Base-by-base conservation (phyloP, 2,329 filamentous ascomycete genomes). In the Sporothrix sp. region DNA sequence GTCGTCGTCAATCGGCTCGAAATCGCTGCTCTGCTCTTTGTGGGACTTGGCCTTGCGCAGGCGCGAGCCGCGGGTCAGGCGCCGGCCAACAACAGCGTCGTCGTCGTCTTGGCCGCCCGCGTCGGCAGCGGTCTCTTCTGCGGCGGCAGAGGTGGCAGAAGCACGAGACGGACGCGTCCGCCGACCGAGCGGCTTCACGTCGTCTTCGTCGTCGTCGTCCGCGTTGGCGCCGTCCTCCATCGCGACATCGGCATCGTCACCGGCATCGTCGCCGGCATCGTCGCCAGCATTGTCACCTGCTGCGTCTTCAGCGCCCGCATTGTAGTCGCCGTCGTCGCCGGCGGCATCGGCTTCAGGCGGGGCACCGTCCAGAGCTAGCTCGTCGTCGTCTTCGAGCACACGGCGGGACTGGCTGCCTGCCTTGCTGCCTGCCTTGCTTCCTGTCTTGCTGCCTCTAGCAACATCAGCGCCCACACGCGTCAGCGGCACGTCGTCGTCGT, bases 11-110 rank as follows among this genome's bases (percentile, higher is more conserved):
- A 56, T 45, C 3, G 78, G 78, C 50, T 81, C 78, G 58, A 81
- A 81, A 56, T 81, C 78, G 57, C 77, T 81, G 47, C 76, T 80
- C 5, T 71, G 72, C 52, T 81, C 77, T 51, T 76, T 71, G 2
- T 67, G 60, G 7, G 71, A 62, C 56, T 72, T 70, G 57, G 64
- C 20, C 55, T 70, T 69, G 37, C 70, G 72, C 46, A 63, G 58
- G 10, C 66, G 67, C 13, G 66, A 69, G 50, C 68, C 71, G 49
- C 68, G 71, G 11, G 68, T 78, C 40, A 78, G 62, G 6, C 75
- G 74, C 21, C 74, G 68, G 21, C 54, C 50, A 1, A 69, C 66
- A 50, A 73, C 71, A n/a, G 75, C 42, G 8, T 44, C 43, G 16
- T 48, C 49, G 57, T 30, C 60, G 52, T 48, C 60, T 60, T 30